Evolutionary conservation across 2,329 filamentous ascomycete genomes (phyloP).

Genomic region (Colletotrichum navitas): DNA sequence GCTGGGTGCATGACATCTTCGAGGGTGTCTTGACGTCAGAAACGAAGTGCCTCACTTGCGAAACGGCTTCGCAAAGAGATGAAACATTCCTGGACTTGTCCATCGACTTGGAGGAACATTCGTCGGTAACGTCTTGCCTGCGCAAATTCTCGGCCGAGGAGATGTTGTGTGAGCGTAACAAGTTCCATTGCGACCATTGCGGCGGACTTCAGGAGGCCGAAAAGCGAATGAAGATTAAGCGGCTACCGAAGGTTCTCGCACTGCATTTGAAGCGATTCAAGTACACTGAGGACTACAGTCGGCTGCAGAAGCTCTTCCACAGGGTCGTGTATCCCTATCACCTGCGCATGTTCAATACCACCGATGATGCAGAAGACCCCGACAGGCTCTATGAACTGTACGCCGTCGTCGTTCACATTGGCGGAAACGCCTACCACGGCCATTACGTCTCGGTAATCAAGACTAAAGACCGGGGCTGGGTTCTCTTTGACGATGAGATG

Average conservation of each 20-base stretch:
- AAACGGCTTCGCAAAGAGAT: conserved; percentile 93
- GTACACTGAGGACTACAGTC: conserved; percentile 94
- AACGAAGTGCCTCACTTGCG: conserved; percentile 95
- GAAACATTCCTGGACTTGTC: conserved; percentile 97
- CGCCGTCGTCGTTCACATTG: conserved; percentile 96
- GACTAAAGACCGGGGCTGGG: conserved; percentile 94
- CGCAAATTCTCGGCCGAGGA: conserved; percentile 98
- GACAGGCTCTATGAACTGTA: conserved; percentile 97
- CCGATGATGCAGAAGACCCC: conserved; percentile 92
- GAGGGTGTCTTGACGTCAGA: conserved; percentile 95
- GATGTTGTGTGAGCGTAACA: conserved; percentile 98
- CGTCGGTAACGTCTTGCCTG: conserved; percentile 94
- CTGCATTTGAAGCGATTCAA: conserved; percentile 98
- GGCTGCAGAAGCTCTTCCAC: conserved; percentile 96
- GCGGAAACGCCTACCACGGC: conserved; percentile 95
- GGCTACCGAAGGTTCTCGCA: conserved; percentile 89
- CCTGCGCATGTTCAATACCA: conserved; percentile 96
- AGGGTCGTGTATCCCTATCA: conserved; percentile 97
- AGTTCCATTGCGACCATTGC: conserved; percentile 98
- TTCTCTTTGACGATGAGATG: conserved; percentile 98
- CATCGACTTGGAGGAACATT: conserved; percentile 94
- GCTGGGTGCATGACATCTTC: conserved; percentile 98
- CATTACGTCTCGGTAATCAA: conserved; percentile 99
- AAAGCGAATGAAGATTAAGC: conserved; percentile 99
- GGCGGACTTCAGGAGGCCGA: conserved; percentile 97